phyloP scores from a whole-genome alignment of 768 basidiomycete species.

The Trametes sanguinea region DNA sequence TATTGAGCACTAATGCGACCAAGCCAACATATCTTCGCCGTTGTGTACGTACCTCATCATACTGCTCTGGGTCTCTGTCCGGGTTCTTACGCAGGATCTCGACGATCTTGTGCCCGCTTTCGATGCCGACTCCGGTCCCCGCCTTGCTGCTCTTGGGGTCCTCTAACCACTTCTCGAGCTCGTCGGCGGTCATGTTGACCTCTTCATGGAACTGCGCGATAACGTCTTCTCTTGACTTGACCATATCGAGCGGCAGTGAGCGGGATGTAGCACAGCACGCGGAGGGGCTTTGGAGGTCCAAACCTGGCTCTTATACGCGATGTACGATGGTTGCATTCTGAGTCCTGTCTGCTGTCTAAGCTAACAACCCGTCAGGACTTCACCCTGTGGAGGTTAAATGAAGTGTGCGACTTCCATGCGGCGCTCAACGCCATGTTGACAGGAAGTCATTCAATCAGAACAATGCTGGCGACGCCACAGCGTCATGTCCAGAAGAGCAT shows the following conservation, averaged over 20 bases:
- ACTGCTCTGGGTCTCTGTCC: conserved; percentile 31
- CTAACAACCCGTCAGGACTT: conserved; percentile 1
- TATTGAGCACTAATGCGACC: not conserved
- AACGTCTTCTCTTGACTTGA: conserved; percentile 33
- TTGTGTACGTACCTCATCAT: conserved; percentile 30
- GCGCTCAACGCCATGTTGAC: conserved; percentile 8
- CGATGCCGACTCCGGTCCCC: conserved; percentile 36
- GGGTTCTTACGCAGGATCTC: conserved; percentile 39
- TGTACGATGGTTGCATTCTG: not conserved
- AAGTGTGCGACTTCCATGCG: conserved; percentile 1
- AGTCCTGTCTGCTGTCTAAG: conserved; percentile 3
- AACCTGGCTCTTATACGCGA: not conserved
- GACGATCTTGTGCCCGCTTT: conserved; percentile 37
- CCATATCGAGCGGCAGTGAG: conserved; percentile 20
- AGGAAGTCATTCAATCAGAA: not conserved
- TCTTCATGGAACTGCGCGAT: conserved; percentile 35
- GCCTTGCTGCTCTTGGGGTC: conserved; percentile 34
- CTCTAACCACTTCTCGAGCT: conserved; percentile 36
- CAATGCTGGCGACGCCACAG: not conserved
- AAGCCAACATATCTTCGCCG: not conserved
- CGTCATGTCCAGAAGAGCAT: too few relatives aligned
- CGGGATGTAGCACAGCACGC: not conserved
- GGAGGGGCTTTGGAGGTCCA: too few relatives aligned
- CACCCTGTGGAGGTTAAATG: not conserved
- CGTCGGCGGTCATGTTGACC: conserved; percentile 37